phyloP scores from a whole-genome alignment of 108 stramenopile genomes.

The Skeletonema menzelii region DNA sequence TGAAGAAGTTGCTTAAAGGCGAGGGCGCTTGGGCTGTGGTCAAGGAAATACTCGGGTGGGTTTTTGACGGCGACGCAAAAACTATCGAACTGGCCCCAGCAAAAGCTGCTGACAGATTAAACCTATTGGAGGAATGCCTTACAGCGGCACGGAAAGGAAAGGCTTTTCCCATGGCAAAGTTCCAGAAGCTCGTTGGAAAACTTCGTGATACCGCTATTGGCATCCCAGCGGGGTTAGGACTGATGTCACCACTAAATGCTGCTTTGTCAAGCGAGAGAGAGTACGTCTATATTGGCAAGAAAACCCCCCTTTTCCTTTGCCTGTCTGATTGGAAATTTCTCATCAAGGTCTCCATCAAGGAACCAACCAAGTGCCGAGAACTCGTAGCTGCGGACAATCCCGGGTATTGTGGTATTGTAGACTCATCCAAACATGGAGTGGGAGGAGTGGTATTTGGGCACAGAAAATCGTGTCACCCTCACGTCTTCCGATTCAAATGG shows the following conservation, averaged over 20 bases:
- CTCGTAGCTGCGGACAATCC: neutral
- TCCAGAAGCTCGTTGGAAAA: neutral
- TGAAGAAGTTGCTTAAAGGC: neutral
- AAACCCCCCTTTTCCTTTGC: neutral
- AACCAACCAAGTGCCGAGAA: neutral
- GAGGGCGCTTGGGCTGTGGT: neutral
- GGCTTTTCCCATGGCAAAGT: neutral
- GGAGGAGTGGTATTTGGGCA: neutral
- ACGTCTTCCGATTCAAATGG: neutral
- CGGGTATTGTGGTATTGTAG: neutral
- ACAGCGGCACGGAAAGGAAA: neutral
- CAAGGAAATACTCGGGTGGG: neutral
- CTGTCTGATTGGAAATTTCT: neutral
- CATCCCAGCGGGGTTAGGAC: neutral
- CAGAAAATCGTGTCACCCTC: neutral
- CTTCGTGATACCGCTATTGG: neutral
- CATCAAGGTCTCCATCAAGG: neutral
- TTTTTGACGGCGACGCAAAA: neutral
- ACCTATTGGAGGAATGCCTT: neutral
- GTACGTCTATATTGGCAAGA: neutral
- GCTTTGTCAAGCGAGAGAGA: neutral
- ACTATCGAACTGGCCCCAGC: neutral
- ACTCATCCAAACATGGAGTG: neutral
- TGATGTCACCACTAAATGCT: neutral
- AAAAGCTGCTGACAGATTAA: neutral